These are phyloP conservation scores for Malassezia nana DNA, from an alignment of 1,284 basidiomycete genomes.

Conservation along the genomic window DNA sequence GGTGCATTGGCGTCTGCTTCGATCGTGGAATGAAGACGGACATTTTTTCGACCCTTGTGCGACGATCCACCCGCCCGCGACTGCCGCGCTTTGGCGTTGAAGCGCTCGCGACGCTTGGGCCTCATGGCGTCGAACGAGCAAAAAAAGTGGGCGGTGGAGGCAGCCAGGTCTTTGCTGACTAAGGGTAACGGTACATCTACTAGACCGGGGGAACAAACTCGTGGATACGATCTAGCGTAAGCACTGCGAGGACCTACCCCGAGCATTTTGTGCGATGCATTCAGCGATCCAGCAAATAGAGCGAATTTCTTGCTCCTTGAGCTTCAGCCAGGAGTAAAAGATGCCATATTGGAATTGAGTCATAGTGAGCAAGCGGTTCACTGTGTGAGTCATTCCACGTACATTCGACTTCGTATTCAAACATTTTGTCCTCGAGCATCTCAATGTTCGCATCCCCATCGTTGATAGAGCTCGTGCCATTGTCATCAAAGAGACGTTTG, in stretches of 20 bases:
- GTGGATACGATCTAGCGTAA: constrained; percentile 18
- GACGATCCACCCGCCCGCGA: constrained; percentile 39
- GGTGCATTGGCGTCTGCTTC: constrained; percentile 33
- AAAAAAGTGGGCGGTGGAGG: constrained; percentile 11
- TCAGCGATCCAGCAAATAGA: constrained; percentile 96
- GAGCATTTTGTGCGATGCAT: constrained; percentile 48
- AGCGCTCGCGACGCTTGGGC: constrained; percentile 27
- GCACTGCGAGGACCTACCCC: constrained; percentile 17
- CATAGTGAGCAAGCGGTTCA: constrained; percentile 45
- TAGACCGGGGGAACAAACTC: constrained; percentile 24
- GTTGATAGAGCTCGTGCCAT: constrained; percentile 14
- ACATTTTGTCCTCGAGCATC: constrained; percentile 83
- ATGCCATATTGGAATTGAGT: constrained; percentile 44
- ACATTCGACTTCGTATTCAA: constrained; percentile 74
- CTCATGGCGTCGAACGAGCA: constrained; percentile 1
- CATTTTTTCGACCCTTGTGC: constrained; percentile 38
- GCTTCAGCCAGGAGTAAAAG: constrained; percentile 49
- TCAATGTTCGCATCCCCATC: constrained; percentile 51
- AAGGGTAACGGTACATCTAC: neutral
- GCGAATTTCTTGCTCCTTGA: constrained; percentile 98
- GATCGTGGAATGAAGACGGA: constrained; percentile 21
- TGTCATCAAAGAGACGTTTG: constrained; percentile 68
- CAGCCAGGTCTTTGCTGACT: neutral
- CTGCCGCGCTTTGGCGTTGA: constrained; percentile 43
- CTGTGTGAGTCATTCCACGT: constrained; percentile 14